Percentiles rank a stretch among this genome's conserved stretches.
Evolutionary conservation across 805 yeast species (phyloP).

Genomic region (Candida silvicultrix): DNA sequence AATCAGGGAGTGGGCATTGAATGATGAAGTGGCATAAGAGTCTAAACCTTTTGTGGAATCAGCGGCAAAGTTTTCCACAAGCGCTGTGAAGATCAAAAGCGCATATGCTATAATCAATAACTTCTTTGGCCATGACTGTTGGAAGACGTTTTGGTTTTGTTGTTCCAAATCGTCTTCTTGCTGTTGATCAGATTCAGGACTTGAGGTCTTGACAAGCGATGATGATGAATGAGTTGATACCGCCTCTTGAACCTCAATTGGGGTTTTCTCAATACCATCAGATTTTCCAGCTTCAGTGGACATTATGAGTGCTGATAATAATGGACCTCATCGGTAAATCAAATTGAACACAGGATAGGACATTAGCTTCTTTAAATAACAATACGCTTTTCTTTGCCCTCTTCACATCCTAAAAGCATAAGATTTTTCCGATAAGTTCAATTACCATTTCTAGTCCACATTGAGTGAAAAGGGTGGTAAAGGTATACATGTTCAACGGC

Average conservation of each 20-base stretch:
- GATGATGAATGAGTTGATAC: background rate
- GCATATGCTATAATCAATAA: slow-evolving; percentile 18
- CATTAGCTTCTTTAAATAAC: no score
- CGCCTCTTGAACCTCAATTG: background rate
- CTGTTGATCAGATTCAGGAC: background rate
- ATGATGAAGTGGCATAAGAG: slow-evolving; percentile 30
- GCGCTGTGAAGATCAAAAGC: slow-evolving; percentile 21
- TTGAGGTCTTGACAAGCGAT: background rate
- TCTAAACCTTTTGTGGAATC: slow-evolving; percentile 19
- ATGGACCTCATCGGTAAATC: no score
- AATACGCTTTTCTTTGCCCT: no score
- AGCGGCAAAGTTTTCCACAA: slow-evolving; percentile 24
- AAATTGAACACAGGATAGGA: no score
- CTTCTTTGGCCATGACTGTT: slow-evolving; percentile 15
- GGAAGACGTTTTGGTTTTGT: background rate
- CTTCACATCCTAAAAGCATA: no score
- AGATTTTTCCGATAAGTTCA: no score
- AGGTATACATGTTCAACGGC: no score
- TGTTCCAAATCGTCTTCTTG: background rate
- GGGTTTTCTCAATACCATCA: no score
- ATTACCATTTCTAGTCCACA: no score
- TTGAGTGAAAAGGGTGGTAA: no score
- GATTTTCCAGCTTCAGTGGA: no score
- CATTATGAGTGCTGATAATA: no score
- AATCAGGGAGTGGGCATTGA: slow-evolving; percentile 30